A percentile compares a stretch with the other conserved stretches of the same genome.
phyloP scores from a whole-genome alignment of 495 filamentous ascomycete genomes.

The Pyrenula aspistea region DNA sequence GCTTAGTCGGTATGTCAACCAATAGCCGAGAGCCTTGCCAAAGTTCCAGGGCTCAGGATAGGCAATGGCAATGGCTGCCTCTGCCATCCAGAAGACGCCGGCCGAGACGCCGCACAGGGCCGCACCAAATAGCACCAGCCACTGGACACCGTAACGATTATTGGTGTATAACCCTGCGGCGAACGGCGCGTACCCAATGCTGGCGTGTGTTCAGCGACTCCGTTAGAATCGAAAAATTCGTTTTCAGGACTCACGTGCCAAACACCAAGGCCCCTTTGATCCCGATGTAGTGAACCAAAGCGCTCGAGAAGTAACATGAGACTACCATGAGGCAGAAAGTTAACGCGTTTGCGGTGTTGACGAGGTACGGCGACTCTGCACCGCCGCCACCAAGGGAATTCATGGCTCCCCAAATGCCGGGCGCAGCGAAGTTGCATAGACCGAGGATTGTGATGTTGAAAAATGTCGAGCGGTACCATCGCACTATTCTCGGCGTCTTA shows the following conservation, averaged over 20 bases:
- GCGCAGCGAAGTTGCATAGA: constrained; percentile 49
- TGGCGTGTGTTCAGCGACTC: constrained; percentile 1
- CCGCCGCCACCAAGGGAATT: constrained; percentile 59
- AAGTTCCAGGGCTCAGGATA: constrained; percentile 54
- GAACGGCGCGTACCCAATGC: constrained; percentile 51
- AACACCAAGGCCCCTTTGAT: constrained; percentile 53
- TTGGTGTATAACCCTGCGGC: constrained; percentile 55
- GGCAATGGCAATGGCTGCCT: constrained; percentile 50
- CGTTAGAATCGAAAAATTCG: neutral
- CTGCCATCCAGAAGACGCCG: constrained; percentile 57
- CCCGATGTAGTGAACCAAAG: constrained; percentile 44
- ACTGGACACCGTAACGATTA: constrained; percentile 49
- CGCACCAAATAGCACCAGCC: constrained; percentile 52
- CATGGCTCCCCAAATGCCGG: constrained; percentile 60
- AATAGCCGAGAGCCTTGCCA: constrained; percentile 46
- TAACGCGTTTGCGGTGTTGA: constrained; percentile 58
- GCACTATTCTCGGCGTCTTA: constrained; percentile 22
- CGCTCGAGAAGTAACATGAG: constrained; percentile 43
- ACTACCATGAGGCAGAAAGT: constrained; percentile 57
- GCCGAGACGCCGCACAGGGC: constrained; percentile 53
- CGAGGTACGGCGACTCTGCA: constrained; percentile 46
- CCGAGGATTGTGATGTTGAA: constrained; percentile 54
- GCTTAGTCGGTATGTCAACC: constrained; percentile 47
- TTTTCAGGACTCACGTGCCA: constrained; percentile 30
- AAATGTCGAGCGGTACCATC: constrained; percentile 52